A percentile compares a stretch with the other conserved stretches of the same genome.
These are phyloP conservation scores for Thermothelomyces thermophilus DNA, from an alignment of 2,329 filamentous ascomycete genomes.

Conservation along the genomic window DNA sequence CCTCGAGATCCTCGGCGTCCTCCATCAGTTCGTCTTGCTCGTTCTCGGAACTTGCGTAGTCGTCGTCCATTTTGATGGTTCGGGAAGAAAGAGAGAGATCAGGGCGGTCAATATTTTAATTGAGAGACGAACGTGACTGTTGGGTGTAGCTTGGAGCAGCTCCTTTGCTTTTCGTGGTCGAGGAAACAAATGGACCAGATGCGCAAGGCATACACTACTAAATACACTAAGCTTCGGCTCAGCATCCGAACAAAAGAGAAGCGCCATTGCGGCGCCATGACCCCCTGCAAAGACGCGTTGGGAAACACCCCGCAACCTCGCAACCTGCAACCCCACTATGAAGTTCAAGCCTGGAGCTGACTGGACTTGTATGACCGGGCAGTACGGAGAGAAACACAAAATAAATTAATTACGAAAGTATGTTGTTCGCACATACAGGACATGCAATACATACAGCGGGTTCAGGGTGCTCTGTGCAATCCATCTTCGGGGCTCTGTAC, in stretches of 20 bases:
- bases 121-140: background rate
- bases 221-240: background rate
- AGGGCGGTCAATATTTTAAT: background rate
- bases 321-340: background rate
- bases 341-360: too few relatives aligned
- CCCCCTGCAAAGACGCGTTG: background rate
- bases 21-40: slow-evolving; percentile 56
- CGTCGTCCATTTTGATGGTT: slow-evolving; percentile 26
- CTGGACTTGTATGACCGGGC: too few relatives aligned
- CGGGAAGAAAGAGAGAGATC: background rate
- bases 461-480: too few relatives aligned
- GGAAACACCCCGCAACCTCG: background rate
- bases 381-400: too few relatives aligned
- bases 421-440: too few relatives aligned
- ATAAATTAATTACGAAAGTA: too few relatives aligned
- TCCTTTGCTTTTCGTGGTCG: background rate
- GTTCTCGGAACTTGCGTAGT: slow-evolving; percentile 40
- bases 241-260: background rate
- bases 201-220: background rate
- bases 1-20: slow-evolving; percentile 32
- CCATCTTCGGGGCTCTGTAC: too few relatives aligned
- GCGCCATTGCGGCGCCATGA: background rate
- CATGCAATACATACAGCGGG: too few relatives aligned
- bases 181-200: too few relatives aligned
- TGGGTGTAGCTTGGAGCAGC: background rate